Conservation (phyloP, 2,329 filamentous ascomycete genomes). For the Zelopaecilomyces penicillatus region DNA sequence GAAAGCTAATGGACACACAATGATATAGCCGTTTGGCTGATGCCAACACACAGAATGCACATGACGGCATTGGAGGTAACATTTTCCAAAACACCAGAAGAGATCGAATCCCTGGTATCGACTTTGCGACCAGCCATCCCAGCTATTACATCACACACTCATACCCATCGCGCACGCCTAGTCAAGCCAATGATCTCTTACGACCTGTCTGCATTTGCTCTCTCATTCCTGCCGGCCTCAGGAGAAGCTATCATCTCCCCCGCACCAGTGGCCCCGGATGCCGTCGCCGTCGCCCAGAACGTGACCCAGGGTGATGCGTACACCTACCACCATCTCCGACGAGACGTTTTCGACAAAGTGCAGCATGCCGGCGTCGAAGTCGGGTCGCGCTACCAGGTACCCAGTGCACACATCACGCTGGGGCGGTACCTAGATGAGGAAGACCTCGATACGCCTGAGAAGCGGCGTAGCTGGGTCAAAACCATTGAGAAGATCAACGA, state of each 20-base stretch:
- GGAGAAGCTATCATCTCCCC: slow-evolving; percentile 43
- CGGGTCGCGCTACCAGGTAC: slow-evolving; percentile 75
- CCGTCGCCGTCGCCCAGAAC: slow-evolving; percentile 13
- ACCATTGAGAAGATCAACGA: slow-evolving; percentile 69
- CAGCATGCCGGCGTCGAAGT: slow-evolving; percentile 57
- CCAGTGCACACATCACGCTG: slow-evolving; percentile 83
- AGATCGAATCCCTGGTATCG: slow-evolving; percentile 57
- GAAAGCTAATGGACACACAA: slow-evolving; percentile 2
- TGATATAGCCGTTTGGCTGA: slow-evolving; percentile 58
- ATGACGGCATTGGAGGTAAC: slow-evolving; percentile 78
- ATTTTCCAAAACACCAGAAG: slow-evolving; percentile 63
- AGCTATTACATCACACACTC: slow-evolving; percentile 57
- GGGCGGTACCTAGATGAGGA: slow-evolving; percentile 65
- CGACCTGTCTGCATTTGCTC: slow-evolving; percentile 74
- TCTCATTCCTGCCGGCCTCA: slow-evolving; percentile 77
- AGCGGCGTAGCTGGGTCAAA: slow-evolving; percentile 56
- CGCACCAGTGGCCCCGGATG: slow-evolving; percentile 28
- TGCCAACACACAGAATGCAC: slow-evolving; percentile 71
- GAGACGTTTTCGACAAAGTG: slow-evolving; percentile 62
- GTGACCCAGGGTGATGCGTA: slow-evolving; percentile 53
- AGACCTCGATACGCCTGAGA: slow-evolving; percentile 52
- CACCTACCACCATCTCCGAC: slow-evolving; percentile 84
- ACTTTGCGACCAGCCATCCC: slow-evolving; percentile 48
- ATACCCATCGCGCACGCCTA: slow-evolving; percentile 60
- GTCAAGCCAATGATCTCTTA: slow-evolving; percentile 78